Conservation (phyloP, 2,329 filamentous ascomycete species). For the Sarocladium oryzae region DNA sequence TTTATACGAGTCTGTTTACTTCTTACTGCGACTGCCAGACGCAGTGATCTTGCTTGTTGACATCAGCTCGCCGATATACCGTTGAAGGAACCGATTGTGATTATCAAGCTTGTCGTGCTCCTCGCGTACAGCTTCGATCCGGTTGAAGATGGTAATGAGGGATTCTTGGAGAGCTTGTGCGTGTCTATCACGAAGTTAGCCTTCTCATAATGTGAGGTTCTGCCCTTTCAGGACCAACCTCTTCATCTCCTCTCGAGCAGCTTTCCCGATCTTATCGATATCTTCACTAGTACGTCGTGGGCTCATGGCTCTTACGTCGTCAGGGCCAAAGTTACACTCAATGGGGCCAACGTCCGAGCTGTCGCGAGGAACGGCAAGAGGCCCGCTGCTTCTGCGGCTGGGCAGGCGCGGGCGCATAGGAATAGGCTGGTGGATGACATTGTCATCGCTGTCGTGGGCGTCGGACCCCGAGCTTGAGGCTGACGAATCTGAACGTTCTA, state of each 20-base stretch:
- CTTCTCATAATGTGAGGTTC: not conserved
- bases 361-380: conserved; percentile 75
- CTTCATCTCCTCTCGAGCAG: conserved; percentile 63
- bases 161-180: conserved; percentile 85
- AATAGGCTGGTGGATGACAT: conserved; percentile 42
- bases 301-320: conserved; percentile 92
- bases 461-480: conserved; percentile 18
- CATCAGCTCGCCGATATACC: conserved; percentile 96
- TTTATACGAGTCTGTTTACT: conserved; percentile 30
- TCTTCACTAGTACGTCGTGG: conserved; percentile 86
- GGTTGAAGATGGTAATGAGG: conserved; percentile 81
- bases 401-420: conserved; percentile 60
- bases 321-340: conserved; percentile 71
- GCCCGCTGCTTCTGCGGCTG: conserved; percentile 72
- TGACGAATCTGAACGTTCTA: conserved; percentile 32
- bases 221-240: conserved; percentile 33
- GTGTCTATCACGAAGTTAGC: conserved; percentile 51
- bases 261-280: conserved; percentile 77
- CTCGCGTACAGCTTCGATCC: conserved; percentile 87
- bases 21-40: conserved; percentile 44
- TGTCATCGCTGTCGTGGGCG: conserved; percentile 29
- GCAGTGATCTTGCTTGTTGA: conserved; percentile 71
- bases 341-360: conserved; percentile 65
- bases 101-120: conserved; percentile 96
- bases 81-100: conserved; percentile 95